These are phyloP conservation scores for Macrolepiota dolichaula DNA, from an alignment of 768 basidiomycete genomes.

Conservation along the genomic window DNA sequence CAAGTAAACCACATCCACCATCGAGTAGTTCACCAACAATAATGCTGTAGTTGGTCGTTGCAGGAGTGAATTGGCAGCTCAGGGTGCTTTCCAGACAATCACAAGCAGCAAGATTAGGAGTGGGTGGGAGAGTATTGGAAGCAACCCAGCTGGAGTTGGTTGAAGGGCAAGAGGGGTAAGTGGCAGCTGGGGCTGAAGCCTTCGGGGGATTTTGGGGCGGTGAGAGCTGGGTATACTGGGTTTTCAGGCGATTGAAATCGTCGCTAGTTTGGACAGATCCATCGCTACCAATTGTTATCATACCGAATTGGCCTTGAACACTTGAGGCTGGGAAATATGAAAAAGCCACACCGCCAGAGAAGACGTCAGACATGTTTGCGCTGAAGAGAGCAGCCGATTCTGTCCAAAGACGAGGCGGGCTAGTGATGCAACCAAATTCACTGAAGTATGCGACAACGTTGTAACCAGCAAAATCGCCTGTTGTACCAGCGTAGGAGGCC, in stretches of 20 bases:
- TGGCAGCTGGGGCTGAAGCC: slow-evolving; percentile 36
- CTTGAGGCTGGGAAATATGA: slow-evolving; percentile 86
- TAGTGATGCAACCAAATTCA: slow-evolving; percentile 76
- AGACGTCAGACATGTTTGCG: slow-evolving; percentile 68
- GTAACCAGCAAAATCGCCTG: slow-evolving; percentile 54
- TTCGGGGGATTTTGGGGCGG: slow-evolving; percentile 59
- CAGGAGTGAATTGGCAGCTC: slow-evolving; percentile 70
- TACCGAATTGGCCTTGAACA: slow-evolving; percentile 74
- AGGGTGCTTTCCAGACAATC: slow-evolving; percentile 66
- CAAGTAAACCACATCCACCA: slow-evolving; percentile 74
- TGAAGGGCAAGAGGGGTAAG: slow-evolving; percentile 64
- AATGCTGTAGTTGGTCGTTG: slow-evolving; percentile 54
- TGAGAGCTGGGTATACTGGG: slow-evolving; percentile 56
- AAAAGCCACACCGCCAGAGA: slow-evolving; percentile 89
- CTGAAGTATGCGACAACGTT: slow-evolving; percentile 88
- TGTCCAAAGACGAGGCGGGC: slow-evolving; percentile 69
- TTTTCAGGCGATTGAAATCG: slow-evolving; percentile 66
- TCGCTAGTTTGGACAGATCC: slow-evolving; percentile 58
- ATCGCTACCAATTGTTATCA: slow-evolving; percentile 73
- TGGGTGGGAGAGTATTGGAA: slow-evolving; percentile 71
- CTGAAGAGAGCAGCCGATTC: slow-evolving; percentile 75
- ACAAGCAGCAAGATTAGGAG: slow-evolving; percentile 81
- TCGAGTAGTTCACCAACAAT: slow-evolving; percentile 62
- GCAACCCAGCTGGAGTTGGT: slow-evolving; percentile 59
- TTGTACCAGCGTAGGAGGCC: slow-evolving; percentile 51